phyloP scores from a whole-genome alignment of 352 stramenopile genomes.

The Phytophthora ohioensis region DNA sequence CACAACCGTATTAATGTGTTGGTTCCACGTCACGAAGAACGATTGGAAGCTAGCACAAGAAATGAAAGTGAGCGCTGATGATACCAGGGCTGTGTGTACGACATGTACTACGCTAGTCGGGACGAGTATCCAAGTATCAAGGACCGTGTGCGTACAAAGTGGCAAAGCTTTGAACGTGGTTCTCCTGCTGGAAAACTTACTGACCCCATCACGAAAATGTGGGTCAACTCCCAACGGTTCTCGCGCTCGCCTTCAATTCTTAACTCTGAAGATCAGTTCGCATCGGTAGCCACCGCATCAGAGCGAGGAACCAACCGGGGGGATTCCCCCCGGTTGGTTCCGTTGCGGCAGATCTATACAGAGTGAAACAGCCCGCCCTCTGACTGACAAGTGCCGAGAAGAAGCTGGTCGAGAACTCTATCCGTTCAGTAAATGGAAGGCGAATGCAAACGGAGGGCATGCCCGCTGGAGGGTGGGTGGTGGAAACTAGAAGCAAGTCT shows the following conservation, averaged over 20 bases:
- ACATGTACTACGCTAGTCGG: constrained; percentile 3
- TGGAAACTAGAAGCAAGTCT: constrained; percentile 6
- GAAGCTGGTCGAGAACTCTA: neutral
- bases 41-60: constrained; percentile 2
- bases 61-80: neutral
- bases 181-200: neutral
- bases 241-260: neutral
- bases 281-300: neutral
- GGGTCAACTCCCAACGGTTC: neutral
- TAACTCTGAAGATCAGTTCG: neutral
- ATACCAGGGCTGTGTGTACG: constrained; percentile 9
- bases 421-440: constrained; percentile 3
- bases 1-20: constrained; percentile 9
- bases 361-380: neutral
- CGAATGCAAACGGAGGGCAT: neutral
- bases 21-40: constrained; percentile 17
- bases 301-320: constrained; percentile 2
- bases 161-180: neutral
- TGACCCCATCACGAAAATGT: neutral
- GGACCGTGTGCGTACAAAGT: constrained; percentile 1
- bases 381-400: constrained; percentile 11
- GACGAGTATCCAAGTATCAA: neutral
- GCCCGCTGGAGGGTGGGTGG: neutral
- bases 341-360: constrained; percentile 8
- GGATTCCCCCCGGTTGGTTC: neutral